Evolutionary conservation across 1,139 yeast species (phyloP).

Genomic region (Spathaspora sp.): DNA sequence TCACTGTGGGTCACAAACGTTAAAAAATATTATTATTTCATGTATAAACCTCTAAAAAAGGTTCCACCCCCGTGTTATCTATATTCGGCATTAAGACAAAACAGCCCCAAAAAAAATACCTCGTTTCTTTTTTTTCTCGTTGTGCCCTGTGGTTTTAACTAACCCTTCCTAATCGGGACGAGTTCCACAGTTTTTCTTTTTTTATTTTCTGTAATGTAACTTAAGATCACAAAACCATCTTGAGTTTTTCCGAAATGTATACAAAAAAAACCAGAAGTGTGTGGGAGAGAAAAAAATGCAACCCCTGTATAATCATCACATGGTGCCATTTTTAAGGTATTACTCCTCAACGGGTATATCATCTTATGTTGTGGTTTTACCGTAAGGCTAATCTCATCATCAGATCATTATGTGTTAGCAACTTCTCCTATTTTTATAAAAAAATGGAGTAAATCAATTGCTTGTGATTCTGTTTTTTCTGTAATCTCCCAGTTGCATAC

Average conservation of each 20-base stretch:
- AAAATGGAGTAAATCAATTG: neutral
- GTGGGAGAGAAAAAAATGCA: too few species aligned
- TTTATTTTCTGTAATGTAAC: too few species aligned
- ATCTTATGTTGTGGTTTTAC: neutral
- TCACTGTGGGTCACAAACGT: neutral
- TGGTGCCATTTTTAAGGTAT: neutral
- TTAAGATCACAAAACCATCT: neutral
- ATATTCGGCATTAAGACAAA: neutral
- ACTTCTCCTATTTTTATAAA: neutral
- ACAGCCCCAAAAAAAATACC: neutral
- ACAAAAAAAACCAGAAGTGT: neutral
- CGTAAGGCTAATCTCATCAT: too few species aligned
- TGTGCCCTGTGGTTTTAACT: neutral
- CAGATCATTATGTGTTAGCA: neutral
- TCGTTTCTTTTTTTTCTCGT: neutral
- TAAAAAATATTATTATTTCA: neutral
- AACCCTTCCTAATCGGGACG: conserved; percentile 1
- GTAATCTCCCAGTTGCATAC: neutral
- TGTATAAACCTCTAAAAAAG: too few species aligned
- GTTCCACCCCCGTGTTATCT: conserved; percentile 1
- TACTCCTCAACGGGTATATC: too few species aligned
- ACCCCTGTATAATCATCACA: neutral
- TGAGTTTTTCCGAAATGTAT: neutral
- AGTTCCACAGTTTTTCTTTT: neutral
- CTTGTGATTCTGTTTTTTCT: neutral